Conservation (phyloP, 257 asterid genomes). For the Leptodermis oblonga region DNA sequence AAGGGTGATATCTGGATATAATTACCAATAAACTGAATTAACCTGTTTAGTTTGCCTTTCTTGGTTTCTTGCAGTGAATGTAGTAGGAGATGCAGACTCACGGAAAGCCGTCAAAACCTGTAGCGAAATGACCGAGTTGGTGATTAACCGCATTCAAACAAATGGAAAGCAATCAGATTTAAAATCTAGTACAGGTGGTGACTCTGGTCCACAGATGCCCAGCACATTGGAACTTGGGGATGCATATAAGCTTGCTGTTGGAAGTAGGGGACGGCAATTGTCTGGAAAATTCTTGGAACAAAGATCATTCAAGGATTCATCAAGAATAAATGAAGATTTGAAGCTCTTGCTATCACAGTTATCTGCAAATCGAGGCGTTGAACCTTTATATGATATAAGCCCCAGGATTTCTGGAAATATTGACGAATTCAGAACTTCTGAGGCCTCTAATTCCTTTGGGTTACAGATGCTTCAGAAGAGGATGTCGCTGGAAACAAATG, state of each 20-base stretch:
- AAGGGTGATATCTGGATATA: neutral
- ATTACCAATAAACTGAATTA: neutral
- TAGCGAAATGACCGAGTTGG: constrained; percentile 28
- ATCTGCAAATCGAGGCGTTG: constrained; percentile 57
- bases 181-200: constrained; percentile 32
- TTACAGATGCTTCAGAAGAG: constrained; percentile 57
- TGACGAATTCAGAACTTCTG: constrained; percentile 50
- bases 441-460: constrained; percentile 39
- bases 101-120: constrained; percentile 18
- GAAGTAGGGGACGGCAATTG: constrained; percentile 59
- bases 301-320: constrained; percentile 65
- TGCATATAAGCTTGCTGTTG: constrained; percentile 72
- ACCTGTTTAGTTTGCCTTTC: constrained; percentile 8
- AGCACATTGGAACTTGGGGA: constrained; percentile 67
- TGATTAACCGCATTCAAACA: constrained; percentile 21
- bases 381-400: constrained; percentile 44
- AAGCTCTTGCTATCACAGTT: constrained; percentile 66
- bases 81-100: constrained; percentile 20
- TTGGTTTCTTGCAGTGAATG: constrained; percentile 28
- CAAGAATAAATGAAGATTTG: constrained; percentile 66
- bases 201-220: constrained; percentile 28
- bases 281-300: constrained; percentile 76
- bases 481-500: constrained; percentile 83
- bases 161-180: constrained; percentile 33
- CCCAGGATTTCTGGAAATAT: constrained; percentile 54